A percentile compares a stretch with the other conserved stretches of the same genome.
Evolutionary conservation across 2,329 filamentous ascomycete species (phyloP).

Genomic region (Aureobasidium sp.): DNA sequence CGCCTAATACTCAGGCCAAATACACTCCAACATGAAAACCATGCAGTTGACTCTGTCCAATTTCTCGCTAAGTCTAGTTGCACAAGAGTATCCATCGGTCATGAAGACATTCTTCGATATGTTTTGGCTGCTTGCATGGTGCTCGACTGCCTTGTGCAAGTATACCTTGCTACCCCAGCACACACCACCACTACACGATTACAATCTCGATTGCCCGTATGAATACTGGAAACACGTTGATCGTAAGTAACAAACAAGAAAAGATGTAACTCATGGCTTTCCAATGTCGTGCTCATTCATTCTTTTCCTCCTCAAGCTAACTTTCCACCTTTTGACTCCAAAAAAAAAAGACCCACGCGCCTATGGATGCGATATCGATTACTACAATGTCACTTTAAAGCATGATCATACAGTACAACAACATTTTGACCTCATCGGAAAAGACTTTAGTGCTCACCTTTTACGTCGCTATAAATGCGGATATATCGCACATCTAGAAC

Average conservation of each 20-base stretch:
- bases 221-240: not conserved
- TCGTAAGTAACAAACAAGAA: not conserved
- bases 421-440: not conserved
- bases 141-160: not conserved
- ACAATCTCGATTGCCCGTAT: not conserved
- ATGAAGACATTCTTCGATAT: not conserved
- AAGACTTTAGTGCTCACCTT: not conserved
- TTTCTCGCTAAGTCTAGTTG: not conserved
- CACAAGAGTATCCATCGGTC: fast-evolving
- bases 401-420: not conserved
- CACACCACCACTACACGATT: not conserved
- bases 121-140: not conserved
- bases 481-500: not conserved
- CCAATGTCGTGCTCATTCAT: too few species aligned
- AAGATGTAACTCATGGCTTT: too few species aligned
- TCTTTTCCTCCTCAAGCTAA: too few species aligned
- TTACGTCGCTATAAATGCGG: not conserved
- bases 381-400: not conserved
- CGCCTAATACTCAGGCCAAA: not conserved
- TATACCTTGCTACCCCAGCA: not conserved
- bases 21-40: not conserved
- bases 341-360: not conserved
- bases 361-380: not conserved
- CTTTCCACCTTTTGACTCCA: not conserved
- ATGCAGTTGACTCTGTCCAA: too few species aligned